Conservation (phyloP, 345 rosid species). For the Hibiscus mutabilis region DNA sequence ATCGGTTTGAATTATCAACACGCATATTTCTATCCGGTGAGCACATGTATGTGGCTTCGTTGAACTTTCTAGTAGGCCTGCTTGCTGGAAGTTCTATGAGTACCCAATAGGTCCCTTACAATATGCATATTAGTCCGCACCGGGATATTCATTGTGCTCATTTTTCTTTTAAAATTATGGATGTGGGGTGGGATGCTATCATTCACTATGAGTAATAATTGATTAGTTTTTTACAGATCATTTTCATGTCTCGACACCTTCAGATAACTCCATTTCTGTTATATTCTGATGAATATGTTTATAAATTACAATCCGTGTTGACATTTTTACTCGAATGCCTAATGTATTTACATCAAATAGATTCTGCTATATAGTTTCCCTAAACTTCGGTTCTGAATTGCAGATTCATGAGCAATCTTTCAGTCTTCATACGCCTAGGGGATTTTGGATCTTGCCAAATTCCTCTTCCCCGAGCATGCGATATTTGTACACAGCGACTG, state of each 20-base stretch:
- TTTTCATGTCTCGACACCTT: not conserved
- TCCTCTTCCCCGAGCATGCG: constrained; percentile 75
- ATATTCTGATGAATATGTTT: not conserved
- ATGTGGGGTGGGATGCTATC: not conserved
- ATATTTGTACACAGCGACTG: constrained; percentile 34
- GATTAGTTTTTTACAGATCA: not conserved
- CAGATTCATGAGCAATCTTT: constrained; percentile 92
- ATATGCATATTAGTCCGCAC: not conserved
- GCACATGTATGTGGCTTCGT: not conserved
- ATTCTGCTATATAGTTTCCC: not conserved
- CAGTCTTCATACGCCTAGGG: constrained; percentile 95
- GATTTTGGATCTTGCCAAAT: constrained; percentile 87
- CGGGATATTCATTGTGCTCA: not conserved
- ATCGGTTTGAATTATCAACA: no score
- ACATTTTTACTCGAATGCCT: not conserved
- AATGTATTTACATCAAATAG: not conserved
- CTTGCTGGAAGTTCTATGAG: not conserved
- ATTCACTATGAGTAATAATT: not conserved
- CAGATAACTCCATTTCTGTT: not conserved
- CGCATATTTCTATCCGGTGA: not conserved
- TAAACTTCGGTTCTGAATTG: constrained; percentile 11
- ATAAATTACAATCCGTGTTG: not conserved
- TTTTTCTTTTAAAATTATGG: no score
- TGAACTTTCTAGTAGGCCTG: not conserved
- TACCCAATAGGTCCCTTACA: not conserved